These are phyloP conservation scores for Fusarium irregulare DNA, from an alignment of 2,329 filamentous ascomycete genomes.

Conservation along the genomic window DNA sequence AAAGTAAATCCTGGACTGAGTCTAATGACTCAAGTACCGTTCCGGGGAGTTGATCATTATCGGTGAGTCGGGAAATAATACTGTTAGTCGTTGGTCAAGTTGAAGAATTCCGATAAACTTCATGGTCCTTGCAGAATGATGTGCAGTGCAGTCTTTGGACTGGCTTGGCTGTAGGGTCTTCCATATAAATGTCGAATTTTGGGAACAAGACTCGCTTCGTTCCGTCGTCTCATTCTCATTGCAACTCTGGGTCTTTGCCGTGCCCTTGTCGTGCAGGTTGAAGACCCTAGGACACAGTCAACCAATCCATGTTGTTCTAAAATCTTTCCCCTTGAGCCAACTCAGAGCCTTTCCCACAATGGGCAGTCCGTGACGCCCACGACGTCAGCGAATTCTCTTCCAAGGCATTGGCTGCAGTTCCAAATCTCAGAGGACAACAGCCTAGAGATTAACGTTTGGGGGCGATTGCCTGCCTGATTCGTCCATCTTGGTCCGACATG, in stretches of 20 bases:
- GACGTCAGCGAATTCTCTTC: conserved; percentile 36
- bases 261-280: conserved; percentile 22
- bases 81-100: conserved; percentile 1
- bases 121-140: conserved; percentile 6
- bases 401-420: conserved; percentile 18
- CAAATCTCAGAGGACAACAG: conserved; percentile 20
- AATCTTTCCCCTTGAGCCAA: conserved; percentile 40
- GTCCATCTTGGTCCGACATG: conserved; percentile 24
- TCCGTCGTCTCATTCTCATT: conserved; percentile 21
- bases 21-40: conserved; percentile 40
- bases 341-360: conserved; percentile 40
- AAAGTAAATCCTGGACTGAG: conserved; percentile 23
- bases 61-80: conserved; percentile 8
- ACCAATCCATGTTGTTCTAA: conserved; percentile 31
- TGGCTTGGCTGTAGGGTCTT: not conserved
- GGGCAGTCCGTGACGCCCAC: conserved; percentile 36
- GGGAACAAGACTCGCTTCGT: not conserved
- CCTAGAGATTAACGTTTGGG: conserved; percentile 37
- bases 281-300: conserved; percentile 25
- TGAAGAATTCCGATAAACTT: conserved; percentile 9
- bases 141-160: conserved; percentile 4
- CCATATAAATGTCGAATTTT: not conserved
- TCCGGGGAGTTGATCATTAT: conserved; percentile 18
- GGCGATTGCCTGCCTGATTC: conserved; percentile 23
- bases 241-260: conserved; percentile 33